Conservation (phyloP, 1,284 basidiomycete genomes). For the Flammula alnicola region DNA sequence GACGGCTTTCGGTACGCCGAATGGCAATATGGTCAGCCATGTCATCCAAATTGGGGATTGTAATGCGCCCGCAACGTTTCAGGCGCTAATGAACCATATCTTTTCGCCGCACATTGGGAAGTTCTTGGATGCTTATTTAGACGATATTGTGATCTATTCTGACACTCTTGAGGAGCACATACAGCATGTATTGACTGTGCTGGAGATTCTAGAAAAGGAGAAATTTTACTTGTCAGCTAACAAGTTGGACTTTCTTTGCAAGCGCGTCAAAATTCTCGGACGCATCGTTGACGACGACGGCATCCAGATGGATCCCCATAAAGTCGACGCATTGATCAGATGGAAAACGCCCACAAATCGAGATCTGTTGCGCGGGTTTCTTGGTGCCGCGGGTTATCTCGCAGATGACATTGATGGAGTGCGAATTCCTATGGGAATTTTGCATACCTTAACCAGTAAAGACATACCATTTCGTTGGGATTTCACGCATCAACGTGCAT, state of each 20-base stretch:
- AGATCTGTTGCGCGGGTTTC: too few relatives aligned
- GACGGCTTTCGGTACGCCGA: too few relatives aligned
- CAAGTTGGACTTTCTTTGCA: not conserved
- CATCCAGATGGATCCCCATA: not conserved
- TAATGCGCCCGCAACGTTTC: not conserved
- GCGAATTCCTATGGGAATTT: constrained; percentile 34
- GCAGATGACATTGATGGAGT: constrained; percentile 33
- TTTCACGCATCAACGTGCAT: constrained; percentile 37
- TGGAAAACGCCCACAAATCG: not conserved
- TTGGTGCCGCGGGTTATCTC: too few relatives aligned
- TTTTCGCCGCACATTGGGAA: not conserved
- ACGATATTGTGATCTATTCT: constrained; percentile 4
- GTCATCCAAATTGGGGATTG: not conserved
- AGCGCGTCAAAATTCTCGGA: not conserved
- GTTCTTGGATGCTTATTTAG: not conserved
- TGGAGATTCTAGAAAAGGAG: not conserved
- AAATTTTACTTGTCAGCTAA: not conserved
- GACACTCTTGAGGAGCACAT: not conserved
- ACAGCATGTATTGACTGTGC: not conserved
- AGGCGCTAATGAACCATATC: not conserved
- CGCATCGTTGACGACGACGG: not conserved
- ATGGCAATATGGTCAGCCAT: not conserved
- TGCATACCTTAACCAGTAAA: constrained; percentile 29
- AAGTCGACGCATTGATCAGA: not conserved
- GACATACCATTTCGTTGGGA: constrained; percentile 33